Conservation (phyloP, 2,329 filamentous ascomycete species). For the Exserohilum rostratum region DNA sequence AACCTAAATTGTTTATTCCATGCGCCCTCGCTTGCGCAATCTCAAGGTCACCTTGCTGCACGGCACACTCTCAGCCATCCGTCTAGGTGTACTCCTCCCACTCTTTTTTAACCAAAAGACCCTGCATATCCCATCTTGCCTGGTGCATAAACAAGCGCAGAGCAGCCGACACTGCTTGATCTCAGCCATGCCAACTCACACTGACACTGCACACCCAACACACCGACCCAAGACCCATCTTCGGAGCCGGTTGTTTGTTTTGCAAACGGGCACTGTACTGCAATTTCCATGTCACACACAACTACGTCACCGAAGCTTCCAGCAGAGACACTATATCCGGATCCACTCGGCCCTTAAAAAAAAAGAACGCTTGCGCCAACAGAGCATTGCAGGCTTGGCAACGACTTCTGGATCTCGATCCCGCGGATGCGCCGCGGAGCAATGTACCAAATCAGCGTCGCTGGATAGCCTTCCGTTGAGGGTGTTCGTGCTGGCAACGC, state of each 20-base stretch:
- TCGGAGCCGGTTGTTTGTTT: not conserved
- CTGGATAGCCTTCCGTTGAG: conserved; percentile 1
- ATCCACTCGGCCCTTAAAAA: not conserved
- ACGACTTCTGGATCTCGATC: not conserved
- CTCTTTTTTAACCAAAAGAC: not conserved
- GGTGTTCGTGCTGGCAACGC: not conserved
- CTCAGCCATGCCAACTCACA: not conserved
- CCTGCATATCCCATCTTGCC: conserved; percentile 9
- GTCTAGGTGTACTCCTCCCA: not conserved
- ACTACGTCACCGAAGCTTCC: not conserved
- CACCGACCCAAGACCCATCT: not conserved
- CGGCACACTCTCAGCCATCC: not conserved
- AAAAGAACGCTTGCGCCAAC: not conserved
- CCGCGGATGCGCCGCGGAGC: not conserved
- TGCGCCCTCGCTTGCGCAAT: not conserved
- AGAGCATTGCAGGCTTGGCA: not conserved
- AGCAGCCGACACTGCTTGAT: conserved; percentile 1
- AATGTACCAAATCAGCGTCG: not conserved
- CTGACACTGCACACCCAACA: not conserved
- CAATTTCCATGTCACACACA: not conserved
- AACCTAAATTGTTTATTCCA: conserved; percentile 10
- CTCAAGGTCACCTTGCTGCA: not conserved
- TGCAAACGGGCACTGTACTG: not conserved
- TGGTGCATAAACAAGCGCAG: conserved; percentile 2
- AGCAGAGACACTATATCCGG: not conserved